Evolutionary conservation across 441 rosid species (phyloP), one percentile per base, ranked within the genome.

Genomic region (Manihot esculenta): DNA sequence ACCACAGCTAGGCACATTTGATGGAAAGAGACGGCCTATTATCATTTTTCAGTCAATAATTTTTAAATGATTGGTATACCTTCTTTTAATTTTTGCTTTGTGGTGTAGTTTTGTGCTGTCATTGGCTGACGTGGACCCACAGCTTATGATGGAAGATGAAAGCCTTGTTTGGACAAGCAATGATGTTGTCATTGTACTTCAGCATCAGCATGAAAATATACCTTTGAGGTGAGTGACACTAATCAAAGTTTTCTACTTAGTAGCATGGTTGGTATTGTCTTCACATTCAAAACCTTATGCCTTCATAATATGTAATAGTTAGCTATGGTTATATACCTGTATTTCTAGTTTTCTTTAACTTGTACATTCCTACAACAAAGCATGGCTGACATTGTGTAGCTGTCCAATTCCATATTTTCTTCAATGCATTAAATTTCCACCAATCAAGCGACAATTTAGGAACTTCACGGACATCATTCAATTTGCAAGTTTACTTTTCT

Each of bases 111-210:
- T 92, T 83, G 92, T 95, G 79, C 83, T 95, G 68, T 95, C 98
- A n/a, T 82, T 95, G 81, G 97, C 97, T 49, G 99, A 95, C 79
- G 96, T 92, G 74, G 99, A 95, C 65, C 84, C 92, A 53, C 78
- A 76, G 70, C 98, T 92, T 74, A 86, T 88, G 97, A 91, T 95
- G 98, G 98, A 95, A 82, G 99, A 92, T 66, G 98, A 89, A 76
- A 89, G 97, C 85, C 93, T 95, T 68, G 97, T 95, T 72, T 95
- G 99, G 99, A 89, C 97, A 14, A 85, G 92, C 77, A 88, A 79
- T 57, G 99, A 92, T 82, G 99, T 91, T 62, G 93, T 87, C 75
- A 92, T 95, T 74, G 97, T 92, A 62, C 94, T 95, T 78, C 86
- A 95, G 87, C 99, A 95, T 83, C 91, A 87, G 80, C 87, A 79